Evolutionary conservation across 805 yeast genomes (phyloP), one percentile per base, ranked within the genome.

Genomic region (Starmerella bacillaris): DNA sequence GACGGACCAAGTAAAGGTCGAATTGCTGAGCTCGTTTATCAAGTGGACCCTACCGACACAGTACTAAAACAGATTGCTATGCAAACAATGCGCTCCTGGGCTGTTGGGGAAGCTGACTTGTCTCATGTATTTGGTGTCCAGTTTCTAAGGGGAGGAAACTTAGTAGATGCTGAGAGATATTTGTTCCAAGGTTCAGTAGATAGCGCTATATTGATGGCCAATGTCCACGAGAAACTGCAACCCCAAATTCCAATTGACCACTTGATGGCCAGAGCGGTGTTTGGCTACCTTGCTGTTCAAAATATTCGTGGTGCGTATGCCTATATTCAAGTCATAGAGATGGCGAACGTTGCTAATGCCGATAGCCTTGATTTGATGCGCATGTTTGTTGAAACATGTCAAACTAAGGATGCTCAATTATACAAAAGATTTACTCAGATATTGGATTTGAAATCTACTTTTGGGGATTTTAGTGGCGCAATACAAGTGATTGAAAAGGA

Each of bases 101-200:
- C 84, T 0, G 55, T 57, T 30, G 64, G 63, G 40, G 93, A 82
- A 50, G 67, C 76, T 5, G 72, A 70, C 30, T 59, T 89, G 37
- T 82, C 80, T 50, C 74, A 74, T 44, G 64, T 74, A 8, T 63
- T 82, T 40, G 94, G 94, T 2, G 55, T 63, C 24, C 72, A 78
- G 51, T 60, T 80, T 29, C 58, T 54, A 21, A 45, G 51, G 24
- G 61, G 59, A 16, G 69, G 66, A 33, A 48, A 65, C 37, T 66
- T 65, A 24, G 65, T 70, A 37, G 74, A 72, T 37, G 78, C 84
- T n/a, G 92, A 78, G 55, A 64, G 70, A 48, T 78, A 75, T 49
- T 60, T 78, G 42, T 58, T 78, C 11, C 58, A 73, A 42, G 92
- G 92, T 1, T 72, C 76, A 5, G 56, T 59, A 34, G 72, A 68